Evolutionary conservation across 176 grass and related monocot species (phyloP).

Genomic region (Bromus sterilis): DNA sequence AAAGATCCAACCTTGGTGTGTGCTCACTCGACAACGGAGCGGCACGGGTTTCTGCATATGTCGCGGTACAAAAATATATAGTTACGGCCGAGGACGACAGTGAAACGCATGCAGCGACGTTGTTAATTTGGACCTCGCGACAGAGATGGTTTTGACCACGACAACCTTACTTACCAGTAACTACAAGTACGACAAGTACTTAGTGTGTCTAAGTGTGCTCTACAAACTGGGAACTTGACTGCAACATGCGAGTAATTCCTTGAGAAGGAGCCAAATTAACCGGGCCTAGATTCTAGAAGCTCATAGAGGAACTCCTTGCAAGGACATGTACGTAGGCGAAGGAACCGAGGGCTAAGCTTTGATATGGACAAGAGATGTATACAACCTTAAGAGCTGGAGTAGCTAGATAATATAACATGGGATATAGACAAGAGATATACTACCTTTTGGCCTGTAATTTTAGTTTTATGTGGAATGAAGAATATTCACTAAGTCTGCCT

Average conservation of each 20-base stretch:
- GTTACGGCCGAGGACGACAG: slow-evolving; percentile 4
- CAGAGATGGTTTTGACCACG: slow-evolving; percentile 30
- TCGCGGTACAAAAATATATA: neutral
- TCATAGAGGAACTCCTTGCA: neutral
- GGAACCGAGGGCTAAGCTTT: slow-evolving; percentile 10
- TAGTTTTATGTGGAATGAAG: neutral
- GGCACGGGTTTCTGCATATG: slow-evolving; percentile 33
- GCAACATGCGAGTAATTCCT: too few species aligned
- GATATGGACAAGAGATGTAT: neutral
- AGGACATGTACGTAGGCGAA: neutral
- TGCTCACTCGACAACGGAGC: neutral
- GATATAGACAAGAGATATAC: too few species aligned
- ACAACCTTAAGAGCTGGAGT: slow-evolving; percentile 16
- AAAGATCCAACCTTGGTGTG: slow-evolving; percentile 1
- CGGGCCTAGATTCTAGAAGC: slow-evolving; percentile 19
- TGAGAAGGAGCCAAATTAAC: too few species aligned
- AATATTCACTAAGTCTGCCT: slow-evolving; percentile 27
- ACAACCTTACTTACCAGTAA: slow-evolving; percentile 14
- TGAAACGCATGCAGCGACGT: neutral
- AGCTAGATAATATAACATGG: neutral
- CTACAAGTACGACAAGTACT: neutral
- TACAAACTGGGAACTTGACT: neutral
- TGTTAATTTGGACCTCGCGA: slow-evolving; percentile 22
- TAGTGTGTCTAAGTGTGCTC: neutral
- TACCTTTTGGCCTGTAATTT: slow-evolving; percentile 4